Conservation (phyloP, 306 rosid species). For the Pueraria montana region DNA sequence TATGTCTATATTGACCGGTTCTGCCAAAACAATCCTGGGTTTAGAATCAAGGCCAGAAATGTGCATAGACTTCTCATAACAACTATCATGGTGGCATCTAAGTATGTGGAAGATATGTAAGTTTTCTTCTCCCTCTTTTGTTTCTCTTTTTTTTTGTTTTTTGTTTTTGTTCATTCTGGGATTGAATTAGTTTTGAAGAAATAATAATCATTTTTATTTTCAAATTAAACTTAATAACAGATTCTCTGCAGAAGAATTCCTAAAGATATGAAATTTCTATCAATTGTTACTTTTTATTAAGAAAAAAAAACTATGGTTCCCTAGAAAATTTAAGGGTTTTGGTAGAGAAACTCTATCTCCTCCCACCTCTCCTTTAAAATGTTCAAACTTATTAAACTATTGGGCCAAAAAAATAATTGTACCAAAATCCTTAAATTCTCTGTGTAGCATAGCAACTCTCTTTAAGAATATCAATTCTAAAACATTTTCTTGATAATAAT, state of each 20-base stretch:
- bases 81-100: constrained; percentile 95
- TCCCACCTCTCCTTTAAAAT: too few species aligned
- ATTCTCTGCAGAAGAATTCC: background rate
- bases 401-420: background rate
- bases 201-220: background rate
- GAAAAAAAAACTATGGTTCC: background rate
- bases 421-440: background rate
- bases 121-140: constrained; percentile 40
- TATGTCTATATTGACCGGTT: constrained; percentile 92
- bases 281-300: background rate
- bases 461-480: background rate
- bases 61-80: constrained; percentile 91
- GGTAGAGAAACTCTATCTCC: too few species aligned
- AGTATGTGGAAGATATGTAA: constrained; percentile 93
- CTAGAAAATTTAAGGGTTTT: background rate
- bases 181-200: background rate
- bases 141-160: background rate
- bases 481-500: background rate
- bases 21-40: constrained; percentile 75
- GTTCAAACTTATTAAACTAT: too few species aligned
- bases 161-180: background rate
- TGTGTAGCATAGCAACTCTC: background rate
- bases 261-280: background rate
- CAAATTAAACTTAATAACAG: background rate
- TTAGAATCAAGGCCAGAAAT: constrained; percentile 72